Evolutionary conservation across 2,329 filamentous ascomycete genomes (phyloP).

Genomic region (Dendrostoma leiphaemia): DNA sequence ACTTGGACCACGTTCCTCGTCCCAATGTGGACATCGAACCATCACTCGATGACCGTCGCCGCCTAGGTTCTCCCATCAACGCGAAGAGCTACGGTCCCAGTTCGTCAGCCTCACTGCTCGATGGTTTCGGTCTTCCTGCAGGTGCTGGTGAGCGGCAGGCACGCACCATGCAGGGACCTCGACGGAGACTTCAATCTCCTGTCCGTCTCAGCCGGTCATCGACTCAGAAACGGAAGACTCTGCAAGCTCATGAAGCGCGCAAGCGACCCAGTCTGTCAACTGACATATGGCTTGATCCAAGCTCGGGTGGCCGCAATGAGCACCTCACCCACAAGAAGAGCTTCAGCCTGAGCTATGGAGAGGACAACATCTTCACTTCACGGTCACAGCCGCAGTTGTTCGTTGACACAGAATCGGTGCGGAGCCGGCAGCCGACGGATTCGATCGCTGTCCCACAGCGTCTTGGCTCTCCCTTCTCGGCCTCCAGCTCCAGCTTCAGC

Average conservation of each 20-base stretch:
- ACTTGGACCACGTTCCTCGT: constrained; percentile 14
- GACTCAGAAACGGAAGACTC: constrained; percentile 54
- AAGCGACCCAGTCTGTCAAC: constrained; percentile 55
- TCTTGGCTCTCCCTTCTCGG: constrained; percentile 59
- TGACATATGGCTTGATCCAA: constrained; percentile 52
- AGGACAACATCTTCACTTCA: constrained; percentile 11
- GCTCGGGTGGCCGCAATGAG: constrained; percentile 23
- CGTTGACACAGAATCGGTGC: constrained; percentile 5
- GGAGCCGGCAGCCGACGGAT: constrained; percentile 25
- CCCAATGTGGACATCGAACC: constrained; percentile 24
- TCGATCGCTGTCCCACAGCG: constrained; percentile 41
- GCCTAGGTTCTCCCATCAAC: constrained; percentile 54
- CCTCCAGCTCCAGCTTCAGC: constrained; percentile 51
- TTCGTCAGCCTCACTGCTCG: constrained; percentile 49
- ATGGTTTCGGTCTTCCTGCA: constrained; percentile 34
- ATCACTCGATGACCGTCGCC: constrained; percentile 31
- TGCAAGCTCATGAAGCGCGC: constrained; percentile 48
- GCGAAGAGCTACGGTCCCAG: constrained; percentile 62
- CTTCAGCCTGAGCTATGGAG: constrained; percentile 27
- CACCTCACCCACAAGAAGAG: constrained; percentile 24
- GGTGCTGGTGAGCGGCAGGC: constrained; percentile 39
- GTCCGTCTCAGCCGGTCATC: constrained; percentile 51
- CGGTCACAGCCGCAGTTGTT: constrained; percentile 9
- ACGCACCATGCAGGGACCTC: constrained; percentile 45
- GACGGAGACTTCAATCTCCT: constrained; percentile 52